Base-by-base conservation (phyloP, 2,329 filamentous ascomycete species). In the Fusarium sp. region DNA sequence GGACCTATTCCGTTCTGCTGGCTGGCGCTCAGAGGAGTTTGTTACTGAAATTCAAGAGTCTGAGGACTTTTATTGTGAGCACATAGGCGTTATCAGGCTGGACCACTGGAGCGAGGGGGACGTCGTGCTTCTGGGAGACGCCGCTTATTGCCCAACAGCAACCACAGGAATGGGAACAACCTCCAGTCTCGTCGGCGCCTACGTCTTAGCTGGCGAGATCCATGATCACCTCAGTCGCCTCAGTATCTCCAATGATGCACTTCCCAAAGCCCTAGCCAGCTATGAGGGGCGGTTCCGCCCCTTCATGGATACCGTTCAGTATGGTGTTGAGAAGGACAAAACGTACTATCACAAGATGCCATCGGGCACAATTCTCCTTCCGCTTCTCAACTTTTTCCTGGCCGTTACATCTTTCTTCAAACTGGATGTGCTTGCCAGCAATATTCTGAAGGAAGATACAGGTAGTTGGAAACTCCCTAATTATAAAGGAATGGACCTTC, bases 151-250 rank as follows among this genome's bases (percentile, higher is more conserved):
- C 23, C 84, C 85, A 0, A 79, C 81, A 0, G 79, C 82, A 0
- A 83, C 82, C 0, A 52, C 49, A 5, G 87, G 86, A 0, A 81
- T 84, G 77, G 86, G 86, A 0, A 87, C 84, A 0, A 83, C 82
- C 3, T 68, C 78, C 1, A 81, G 82, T 0, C 70, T 89, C 0
- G 71, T 84, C 1, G 82, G 82, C 0, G 84, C 85, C 1, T 89
- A 89, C 69, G 75, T 87, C 4, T 77, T 90, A 6, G 87, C 86
- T 0, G 87, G 87, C 3, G 86, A 87, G 75, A 65, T 65, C 11
- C 35, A 50, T 3, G 23, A 27, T 7, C 35, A 50, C n/a, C 3
- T 40, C 14, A 30, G 35, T 30, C 22, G 47, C 23, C 17, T 30
- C 30, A 6, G 4, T n/a, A 27, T 7, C 23, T 30, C 27, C 3